Base-by-base conservation (phyloP, 441 rosid genomes). In the Iberis amara region DNA sequence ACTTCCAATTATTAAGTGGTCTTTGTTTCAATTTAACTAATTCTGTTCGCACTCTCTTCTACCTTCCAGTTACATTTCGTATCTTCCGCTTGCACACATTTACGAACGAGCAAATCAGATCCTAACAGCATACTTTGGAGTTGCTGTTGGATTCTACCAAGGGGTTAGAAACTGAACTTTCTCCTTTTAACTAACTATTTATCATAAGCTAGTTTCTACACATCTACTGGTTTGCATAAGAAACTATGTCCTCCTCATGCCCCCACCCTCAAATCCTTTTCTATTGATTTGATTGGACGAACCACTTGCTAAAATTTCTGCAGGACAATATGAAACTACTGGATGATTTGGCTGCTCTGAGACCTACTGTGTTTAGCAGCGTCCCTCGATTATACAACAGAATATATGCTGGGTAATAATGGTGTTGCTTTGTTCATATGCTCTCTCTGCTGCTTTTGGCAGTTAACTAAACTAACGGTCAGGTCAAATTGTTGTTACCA, bases 41-140 rank as follows among this genome's bases (percentile, higher is more conserved):
- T 31, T 9, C 70, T 55, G 14, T 63, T 62, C 65, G 51, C 39
- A 70, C 53, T 48, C 23, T 39, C 58, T 43, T 69, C 35, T 56
- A 61, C 21, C 42, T 64, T 61, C 52, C 89, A 94, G 99, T 39
- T 89, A 77, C 69, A 89, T 94, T 70, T 94, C 97, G 39, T 94
- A 94, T 74, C 92, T 94, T 73, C 99, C 99, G 3, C 71, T 89
- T 78, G 97, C 99, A 52, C 99, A 94, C 79, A 94, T 94, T 55
- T 94, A 81, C 52, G 99, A 94, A 75, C 78, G 99, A 32, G 80
- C 68, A 43, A 89, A 80, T 70, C 99, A 86, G 75, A 71, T 94
- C 61, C 24, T 69, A 59, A 5, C 70, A 23, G 85, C 58, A 18
- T 73, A 89, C 77, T 81, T 10, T 55, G 97, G 99, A 71, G 82